phyloP scores from a whole-genome alignment of 805 yeast species.

The Candida ovalis region DNA sequence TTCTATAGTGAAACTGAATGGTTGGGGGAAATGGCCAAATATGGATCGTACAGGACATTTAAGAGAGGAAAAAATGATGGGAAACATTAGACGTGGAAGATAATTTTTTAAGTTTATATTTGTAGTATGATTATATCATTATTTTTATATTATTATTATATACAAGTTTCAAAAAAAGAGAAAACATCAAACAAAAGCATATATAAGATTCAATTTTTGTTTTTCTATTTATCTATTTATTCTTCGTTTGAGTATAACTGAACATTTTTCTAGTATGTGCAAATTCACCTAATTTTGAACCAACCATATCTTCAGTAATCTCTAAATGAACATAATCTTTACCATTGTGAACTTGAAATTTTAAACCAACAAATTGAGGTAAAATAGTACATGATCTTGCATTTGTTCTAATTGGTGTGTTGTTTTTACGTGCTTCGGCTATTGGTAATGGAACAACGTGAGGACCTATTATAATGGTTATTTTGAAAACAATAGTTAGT shows the following conservation, averaged over 20 bases:
- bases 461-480: constrained; percentile 51
- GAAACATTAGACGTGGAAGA: constrained; percentile 18
- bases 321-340: constrained; percentile 86
- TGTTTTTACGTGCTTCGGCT: constrained; percentile 73
- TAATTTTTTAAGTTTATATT: neutral
- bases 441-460: constrained; percentile 93
- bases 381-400: constrained; percentile 92
- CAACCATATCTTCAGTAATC: constrained; percentile 94
- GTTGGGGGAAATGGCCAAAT: constrained; percentile 95
- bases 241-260: constrained; percentile 75
- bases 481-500: neutral
- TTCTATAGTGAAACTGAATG: constrained; percentile 68
- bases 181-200: neutral
- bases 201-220: neutral
- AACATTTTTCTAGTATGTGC: constrained; percentile 91
- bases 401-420: constrained; percentile 89
- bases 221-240: constrained; percentile 31
- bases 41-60: constrained; percentile 77
- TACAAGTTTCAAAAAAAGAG: neutral
- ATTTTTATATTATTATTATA: neutral
- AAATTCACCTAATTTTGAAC: constrained; percentile 90
- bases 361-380: constrained; percentile 93
- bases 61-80: constrained; percentile 61
- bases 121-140: neutral
- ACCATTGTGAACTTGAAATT: constrained; percentile 95